Conservation (phyloP, 1,284 basidiomycete species). For the Apiotrichum montevideense region DNA sequence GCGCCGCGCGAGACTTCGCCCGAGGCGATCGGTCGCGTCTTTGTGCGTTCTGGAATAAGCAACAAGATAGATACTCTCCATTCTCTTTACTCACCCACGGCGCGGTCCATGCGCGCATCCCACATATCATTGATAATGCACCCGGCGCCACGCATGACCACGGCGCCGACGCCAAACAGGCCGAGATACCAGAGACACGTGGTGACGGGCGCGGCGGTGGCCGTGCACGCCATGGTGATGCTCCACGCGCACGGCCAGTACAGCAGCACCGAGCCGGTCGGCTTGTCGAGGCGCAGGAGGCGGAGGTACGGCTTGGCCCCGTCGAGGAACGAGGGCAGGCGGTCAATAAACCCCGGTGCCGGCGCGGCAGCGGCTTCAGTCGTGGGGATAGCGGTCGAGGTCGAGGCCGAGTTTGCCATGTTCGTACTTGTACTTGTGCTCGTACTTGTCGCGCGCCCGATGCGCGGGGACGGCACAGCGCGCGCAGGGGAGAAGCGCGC, state of each 20-base stretch:
- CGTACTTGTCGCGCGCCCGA: neutral
- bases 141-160: slow-evolving; percentile 96
- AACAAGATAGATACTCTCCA: neutral
- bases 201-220: slow-evolving; percentile 58
- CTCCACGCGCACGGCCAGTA: slow-evolving; percentile 97
- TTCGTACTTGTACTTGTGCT: neutral
- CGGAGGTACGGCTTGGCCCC: slow-evolving; percentile 65
- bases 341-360: slow-evolving; percentile 22
- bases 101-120: slow-evolving; percentile 85
- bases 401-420: too few species aligned
- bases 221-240: slow-evolving; percentile 87
- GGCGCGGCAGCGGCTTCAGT: neutral
- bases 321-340: slow-evolving; percentile 30
- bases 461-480: neutral
- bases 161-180: slow-evolving; percentile 82
- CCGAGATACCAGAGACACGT: slow-evolving; percentile 67
- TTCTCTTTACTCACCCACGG: slow-evolving; percentile 63
- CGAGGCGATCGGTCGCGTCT: slow-evolving; percentile 64
- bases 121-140: slow-evolving; percentile 99
- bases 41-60: slow-evolving; percentile 55
- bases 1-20: slow-evolving; percentile 72
- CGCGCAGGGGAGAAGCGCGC: neutral
- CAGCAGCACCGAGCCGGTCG: slow-evolving; percentile 84
- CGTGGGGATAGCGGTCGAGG: neutral
- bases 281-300: slow-evolving; percentile 86